A percentile compares a stretch with the other conserved stretches of the same genome.
Conservation (phyloP, 2,329 filamentous ascomycete genomes). For the Neofusicoccum parvum region DNA sequence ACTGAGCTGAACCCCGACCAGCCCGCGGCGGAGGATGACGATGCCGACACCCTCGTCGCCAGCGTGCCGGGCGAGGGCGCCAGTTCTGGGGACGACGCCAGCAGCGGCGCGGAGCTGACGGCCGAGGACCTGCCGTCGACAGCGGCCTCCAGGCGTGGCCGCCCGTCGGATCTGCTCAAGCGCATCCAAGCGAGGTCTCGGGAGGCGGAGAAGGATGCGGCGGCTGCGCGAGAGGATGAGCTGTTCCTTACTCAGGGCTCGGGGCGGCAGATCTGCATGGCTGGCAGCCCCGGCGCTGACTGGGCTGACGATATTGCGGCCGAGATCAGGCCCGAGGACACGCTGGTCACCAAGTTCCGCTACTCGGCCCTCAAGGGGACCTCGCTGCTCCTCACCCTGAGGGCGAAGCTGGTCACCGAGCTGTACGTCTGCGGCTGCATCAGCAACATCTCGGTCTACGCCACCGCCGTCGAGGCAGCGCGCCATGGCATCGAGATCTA, state of each 20-base stretch:
- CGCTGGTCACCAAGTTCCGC: constrained; percentile 67
- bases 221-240: constrained; percentile 43
- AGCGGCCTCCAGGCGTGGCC: constrained; percentile 34
- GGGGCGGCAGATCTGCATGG: constrained; percentile 44
- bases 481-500: constrained; percentile 86
- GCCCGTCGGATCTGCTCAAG: constrained; percentile 41
- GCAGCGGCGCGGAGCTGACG: constrained; percentile 22
- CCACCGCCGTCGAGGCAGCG: constrained; percentile 87
- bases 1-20: constrained; percentile 71
- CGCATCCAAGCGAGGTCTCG: constrained; percentile 36
- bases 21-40: constrained; percentile 53
- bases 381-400: constrained; percentile 71
- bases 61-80: constrained; percentile 36
- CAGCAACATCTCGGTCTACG: constrained; percentile 85
- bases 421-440: constrained; percentile 86
- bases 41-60: constrained; percentile 48
- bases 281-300: constrained; percentile 49
- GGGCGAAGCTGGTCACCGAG: constrained; percentile 86
- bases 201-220: constrained; percentile 15
- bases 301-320: constrained; percentile 53
- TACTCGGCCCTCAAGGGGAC: constrained; percentile 87
- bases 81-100: constrained; percentile 36
- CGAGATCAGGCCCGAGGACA: constrained; percentile 56
- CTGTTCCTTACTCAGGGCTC: constrained; percentile 46
- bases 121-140: constrained; percentile 33